A percentile compares a stretch with the other conserved stretches of the same genome.
Conservation (phyloP, 331 rosid species). For the Saraca asoca region DNA sequence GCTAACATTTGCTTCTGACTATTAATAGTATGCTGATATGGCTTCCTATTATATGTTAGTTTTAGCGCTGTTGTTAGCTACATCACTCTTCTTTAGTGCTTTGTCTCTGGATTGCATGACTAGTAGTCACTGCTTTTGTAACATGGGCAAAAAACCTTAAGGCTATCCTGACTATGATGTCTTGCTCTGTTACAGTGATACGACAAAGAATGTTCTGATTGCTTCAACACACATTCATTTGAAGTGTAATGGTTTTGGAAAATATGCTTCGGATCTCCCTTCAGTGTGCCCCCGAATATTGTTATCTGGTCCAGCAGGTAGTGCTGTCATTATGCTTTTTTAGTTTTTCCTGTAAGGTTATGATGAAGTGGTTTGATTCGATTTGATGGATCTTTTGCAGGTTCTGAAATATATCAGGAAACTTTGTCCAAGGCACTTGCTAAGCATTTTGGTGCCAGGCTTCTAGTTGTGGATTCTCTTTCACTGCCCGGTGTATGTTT, state of each 20-base stretch:
- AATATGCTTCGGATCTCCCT: conserved; percentile 72
- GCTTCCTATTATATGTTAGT: no score
- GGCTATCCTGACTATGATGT: conserved; percentile 7
- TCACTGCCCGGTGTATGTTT: conserved; percentile 83
- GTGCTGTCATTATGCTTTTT: conserved; percentile 19
- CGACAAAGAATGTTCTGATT: conserved; percentile 73
- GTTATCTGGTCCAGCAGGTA: conserved; percentile 94
- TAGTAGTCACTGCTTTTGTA: conserved; percentile 21
- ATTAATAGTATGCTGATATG: neutral
- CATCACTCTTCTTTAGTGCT: conserved; percentile 28
- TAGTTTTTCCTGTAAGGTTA: conserved; percentile 1
- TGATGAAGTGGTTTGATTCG: conserved; percentile 21
- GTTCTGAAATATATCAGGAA: conserved; percentile 95
- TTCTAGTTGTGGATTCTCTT: conserved; percentile 85
- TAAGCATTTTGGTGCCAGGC: conserved; percentile 72
- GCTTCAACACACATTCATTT: conserved; percentile 74
- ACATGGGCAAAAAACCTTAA: conserved; percentile 17
- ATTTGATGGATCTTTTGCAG: conserved; percentile 47
- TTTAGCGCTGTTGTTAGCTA: neutral
- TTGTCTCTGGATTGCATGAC: conserved; percentile 1
- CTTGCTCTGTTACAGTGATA: conserved; percentile 61
- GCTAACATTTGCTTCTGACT: conserved; percentile 21
- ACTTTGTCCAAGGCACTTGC: conserved; percentile 89
- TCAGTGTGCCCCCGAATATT: conserved; percentile 74
- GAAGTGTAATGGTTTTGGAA: conserved; percentile 70